Evolutionary conservation across 2,329 filamentous ascomycete genomes (phyloP).

Genomic region (Cytospora paraplurivora): DNA sequence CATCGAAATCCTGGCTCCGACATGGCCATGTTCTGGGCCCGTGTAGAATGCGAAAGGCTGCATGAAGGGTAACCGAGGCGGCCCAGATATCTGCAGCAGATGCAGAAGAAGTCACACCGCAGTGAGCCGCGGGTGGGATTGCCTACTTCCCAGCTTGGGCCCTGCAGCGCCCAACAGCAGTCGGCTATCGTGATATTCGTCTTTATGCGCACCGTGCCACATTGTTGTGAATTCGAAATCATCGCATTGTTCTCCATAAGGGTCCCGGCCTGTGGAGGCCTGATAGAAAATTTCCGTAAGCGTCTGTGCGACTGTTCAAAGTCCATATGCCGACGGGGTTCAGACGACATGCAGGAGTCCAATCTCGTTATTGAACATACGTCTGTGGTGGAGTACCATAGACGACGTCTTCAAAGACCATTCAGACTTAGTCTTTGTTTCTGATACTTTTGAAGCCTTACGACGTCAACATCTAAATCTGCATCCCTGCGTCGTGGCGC

Average conservation of each 20-base stretch:
- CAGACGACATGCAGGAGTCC: not conserved
- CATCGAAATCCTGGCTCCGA: not conserved
- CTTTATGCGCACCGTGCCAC: too few species aligned
- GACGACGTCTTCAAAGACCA: not conserved
- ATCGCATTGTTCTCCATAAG: not conserved
- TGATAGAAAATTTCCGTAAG: not conserved
- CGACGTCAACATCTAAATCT: not conserved
- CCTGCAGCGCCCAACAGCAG: not conserved
- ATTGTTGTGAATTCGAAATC: not conserved
- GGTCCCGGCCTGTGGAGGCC: not conserved
- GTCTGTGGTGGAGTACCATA: too few species aligned
- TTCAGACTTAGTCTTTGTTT: not conserved
- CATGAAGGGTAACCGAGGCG: not conserved
- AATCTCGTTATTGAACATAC: not conserved
- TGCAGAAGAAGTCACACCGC: not conserved
- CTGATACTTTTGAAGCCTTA: not conserved
- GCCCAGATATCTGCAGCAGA: not conserved
- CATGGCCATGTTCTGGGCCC: not conserved
- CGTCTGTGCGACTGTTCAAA: not conserved
- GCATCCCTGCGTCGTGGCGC: not conserved
- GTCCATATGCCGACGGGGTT: not conserved
- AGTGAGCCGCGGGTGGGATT: not conserved
- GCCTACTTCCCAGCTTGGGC: not conserved
- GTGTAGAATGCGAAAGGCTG: not conserved
- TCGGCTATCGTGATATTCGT: not conserved